Evolutionary conservation across 2,329 filamentous ascomycete species (phyloP).

Genomic region (Calonectria fujianensis): DNA sequence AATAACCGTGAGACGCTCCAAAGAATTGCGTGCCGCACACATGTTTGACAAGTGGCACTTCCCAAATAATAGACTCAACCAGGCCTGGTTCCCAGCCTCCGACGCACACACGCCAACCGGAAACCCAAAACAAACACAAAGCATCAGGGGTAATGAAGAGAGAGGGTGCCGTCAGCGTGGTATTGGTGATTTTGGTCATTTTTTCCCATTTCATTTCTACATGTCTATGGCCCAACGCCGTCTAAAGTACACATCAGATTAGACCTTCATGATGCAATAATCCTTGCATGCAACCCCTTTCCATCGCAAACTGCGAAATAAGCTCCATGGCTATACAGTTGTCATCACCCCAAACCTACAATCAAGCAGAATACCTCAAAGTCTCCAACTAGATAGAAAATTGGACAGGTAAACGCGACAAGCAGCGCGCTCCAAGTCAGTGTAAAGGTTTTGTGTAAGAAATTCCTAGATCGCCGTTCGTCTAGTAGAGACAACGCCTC

Average conservation of each 20-base stretch:
- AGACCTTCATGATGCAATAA: slow-evolving; percentile 61
- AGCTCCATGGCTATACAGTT: slow-evolving; percentile 63
- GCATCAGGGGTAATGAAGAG: background rate
- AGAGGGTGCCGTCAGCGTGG: background rate
- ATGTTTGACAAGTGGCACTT: background rate
- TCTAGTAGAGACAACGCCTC: slow-evolving; percentile 55
- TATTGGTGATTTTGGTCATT: slow-evolving; percentile 35
- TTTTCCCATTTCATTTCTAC: slow-evolving; percentile 62
- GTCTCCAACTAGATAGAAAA: slow-evolving; percentile 57
- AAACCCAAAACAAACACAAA: background rate
- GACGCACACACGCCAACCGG: background rate
- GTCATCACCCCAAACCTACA: slow-evolving; percentile 52
- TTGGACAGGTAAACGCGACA: slow-evolving; percentile 51
- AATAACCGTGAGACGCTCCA: slow-evolving; percentile 17
- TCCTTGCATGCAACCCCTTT: slow-evolving; percentile 56
- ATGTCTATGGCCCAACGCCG: slow-evolving; percentile 64
- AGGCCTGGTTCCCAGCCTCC: background rate
- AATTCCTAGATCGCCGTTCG: slow-evolving; percentile 59
- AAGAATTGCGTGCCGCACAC: background rate
- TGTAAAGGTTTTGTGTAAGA: slow-evolving; percentile 50
- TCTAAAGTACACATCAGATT: slow-evolving; percentile 66
- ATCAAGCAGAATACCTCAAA: slow-evolving; percentile 56
- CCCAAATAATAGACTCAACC: background rate
- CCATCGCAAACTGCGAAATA: slow-evolving; percentile 60
- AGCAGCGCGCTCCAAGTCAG: slow-evolving; percentile 52